A percentile compares a stretch with the other conserved stretches of the same genome.
phyloP scores from a whole-genome alignment of 2,329 filamentous ascomycete genomes.

The Clonostachys byssicola region DNA sequence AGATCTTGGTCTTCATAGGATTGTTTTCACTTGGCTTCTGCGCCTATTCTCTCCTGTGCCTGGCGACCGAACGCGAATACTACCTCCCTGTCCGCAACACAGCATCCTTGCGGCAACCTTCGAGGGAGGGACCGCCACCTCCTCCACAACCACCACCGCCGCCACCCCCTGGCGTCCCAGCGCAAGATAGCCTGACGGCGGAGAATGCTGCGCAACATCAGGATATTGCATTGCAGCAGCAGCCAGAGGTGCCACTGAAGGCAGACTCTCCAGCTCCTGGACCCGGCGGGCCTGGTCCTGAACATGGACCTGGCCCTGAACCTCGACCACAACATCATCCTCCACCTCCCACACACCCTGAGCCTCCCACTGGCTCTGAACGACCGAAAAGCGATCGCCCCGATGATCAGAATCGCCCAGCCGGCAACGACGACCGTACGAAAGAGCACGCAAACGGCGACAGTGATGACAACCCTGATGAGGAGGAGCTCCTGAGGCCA shows the following conservation, averaged over 20 bases:
- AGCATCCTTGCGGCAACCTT: neutral
- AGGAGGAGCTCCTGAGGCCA: too few species aligned
- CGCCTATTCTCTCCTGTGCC: constrained; percentile 17
- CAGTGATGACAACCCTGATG: too few species aligned
- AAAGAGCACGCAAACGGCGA: too few species aligned
- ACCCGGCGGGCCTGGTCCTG: too few species aligned
- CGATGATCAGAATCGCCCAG: neutral
- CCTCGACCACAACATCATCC: too few species aligned
- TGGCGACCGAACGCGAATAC: constrained; percentile 3
- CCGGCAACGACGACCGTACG: neutral
- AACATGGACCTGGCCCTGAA: too few species aligned
- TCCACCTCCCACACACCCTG: too few species aligned
- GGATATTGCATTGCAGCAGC: constrained; percentile 7
- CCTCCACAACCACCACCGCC: neutral
- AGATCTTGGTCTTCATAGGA: constrained; percentile 24
- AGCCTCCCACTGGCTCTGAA: neutral
- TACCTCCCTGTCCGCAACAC: neutral
- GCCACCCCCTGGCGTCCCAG: neutral
- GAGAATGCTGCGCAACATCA: neutral
- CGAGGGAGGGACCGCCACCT: neutral
- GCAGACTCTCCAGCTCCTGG: too few species aligned
- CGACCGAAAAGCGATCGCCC: neutral
- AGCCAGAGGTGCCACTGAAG: constrained; percentile 1
- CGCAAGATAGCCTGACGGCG: neutral
- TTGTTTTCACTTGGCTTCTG: constrained; percentile 32